Conservation (phyloP, 371 early-diverging fungal genomes). For the Apophysomyces sp. region DNA sequence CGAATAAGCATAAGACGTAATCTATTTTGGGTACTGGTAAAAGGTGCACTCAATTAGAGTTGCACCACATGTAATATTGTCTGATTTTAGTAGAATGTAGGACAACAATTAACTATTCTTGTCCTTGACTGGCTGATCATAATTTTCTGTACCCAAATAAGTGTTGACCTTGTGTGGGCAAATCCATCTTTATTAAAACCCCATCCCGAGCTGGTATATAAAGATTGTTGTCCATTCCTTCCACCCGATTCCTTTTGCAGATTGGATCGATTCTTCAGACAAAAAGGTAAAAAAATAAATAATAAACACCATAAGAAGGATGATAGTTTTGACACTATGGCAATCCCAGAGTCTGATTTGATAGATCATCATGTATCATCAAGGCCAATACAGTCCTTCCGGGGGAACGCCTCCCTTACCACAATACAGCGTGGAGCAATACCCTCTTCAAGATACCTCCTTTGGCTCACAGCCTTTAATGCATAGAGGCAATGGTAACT, state of each 20-base stretch:
- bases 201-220: background rate
- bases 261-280: conserved; percentile 8
- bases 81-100: background rate
- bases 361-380: conserved; percentile 11
- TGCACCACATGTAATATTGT: background rate
- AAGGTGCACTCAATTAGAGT: background rate
- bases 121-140: background rate
- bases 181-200: conserved; percentile 1
- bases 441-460: conserved; percentile 19
- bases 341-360: background rate
- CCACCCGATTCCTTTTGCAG: conserved; percentile 17
- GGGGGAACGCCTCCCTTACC: conserved; percentile 9
- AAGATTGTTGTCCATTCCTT: background rate
- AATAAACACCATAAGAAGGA: too few species aligned
- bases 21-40: background rate
- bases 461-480: conserved; percentile 13
- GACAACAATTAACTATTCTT: background rate
- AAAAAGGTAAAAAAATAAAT: background rate
- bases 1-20: background rate
- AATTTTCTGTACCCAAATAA: conserved; percentile 1
- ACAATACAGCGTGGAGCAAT: conserved; percentile 16
- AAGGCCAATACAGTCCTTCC: background rate
- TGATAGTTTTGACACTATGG: too few species aligned
- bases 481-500: conserved; percentile 15
- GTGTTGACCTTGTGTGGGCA: background rate